phyloP scores from a whole-genome alignment of 2,329 filamentous ascomycete species.

The Juglanconis sp. region DNA sequence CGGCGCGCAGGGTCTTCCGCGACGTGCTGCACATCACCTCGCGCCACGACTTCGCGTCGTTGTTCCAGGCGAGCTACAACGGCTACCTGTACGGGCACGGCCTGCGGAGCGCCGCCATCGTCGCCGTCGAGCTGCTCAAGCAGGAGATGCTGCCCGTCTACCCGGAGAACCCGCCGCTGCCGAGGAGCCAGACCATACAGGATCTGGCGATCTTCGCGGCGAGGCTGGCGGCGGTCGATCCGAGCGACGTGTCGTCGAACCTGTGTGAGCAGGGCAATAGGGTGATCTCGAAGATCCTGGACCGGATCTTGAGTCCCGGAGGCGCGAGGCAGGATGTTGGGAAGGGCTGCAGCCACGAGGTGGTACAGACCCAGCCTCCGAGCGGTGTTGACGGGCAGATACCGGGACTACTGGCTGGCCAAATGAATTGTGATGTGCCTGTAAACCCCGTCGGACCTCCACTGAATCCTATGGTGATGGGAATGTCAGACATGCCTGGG shows the following conservation, averaged over 20 bases:
- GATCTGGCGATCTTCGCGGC: conserved; percentile 34
- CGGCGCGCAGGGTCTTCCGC: conserved; percentile 28
- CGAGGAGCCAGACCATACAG: conserved; percentile 34
- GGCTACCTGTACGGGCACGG: conserved; percentile 30
- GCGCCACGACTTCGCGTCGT: conserved; percentile 32
- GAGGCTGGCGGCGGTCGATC: conserved; percentile 29
- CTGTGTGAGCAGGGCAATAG: conserved; percentile 33
- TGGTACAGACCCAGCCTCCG: neutral
- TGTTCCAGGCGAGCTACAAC: conserved; percentile 28
- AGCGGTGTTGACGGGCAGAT: conserved; percentile 4
- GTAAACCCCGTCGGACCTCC: conserved; percentile 9
- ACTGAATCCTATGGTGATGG: conserved; percentile 18
- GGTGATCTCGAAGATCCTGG: conserved; percentile 33
- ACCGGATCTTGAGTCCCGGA: conserved; percentile 31
- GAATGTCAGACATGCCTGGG: conserved; percentile 22
- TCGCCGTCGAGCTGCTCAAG: conserved; percentile 33
- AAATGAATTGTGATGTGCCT: conserved; percentile 19
- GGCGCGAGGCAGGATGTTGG: conserved; percentile 15
- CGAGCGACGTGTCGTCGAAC: conserved; percentile 27
- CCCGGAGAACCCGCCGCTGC: conserved; percentile 30
- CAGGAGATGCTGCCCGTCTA: conserved; percentile 29
- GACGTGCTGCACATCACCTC: conserved; percentile 31
- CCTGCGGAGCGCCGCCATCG: conserved; percentile 31
- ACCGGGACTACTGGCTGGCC: conserved; percentile 15
- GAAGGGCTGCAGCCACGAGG: conserved; percentile 4